These are phyloP conservation scores for Metarhizium sp. DNA, from an alignment of 2,329 filamentous ascomycete genomes.

Conservation along the genomic window DNA sequence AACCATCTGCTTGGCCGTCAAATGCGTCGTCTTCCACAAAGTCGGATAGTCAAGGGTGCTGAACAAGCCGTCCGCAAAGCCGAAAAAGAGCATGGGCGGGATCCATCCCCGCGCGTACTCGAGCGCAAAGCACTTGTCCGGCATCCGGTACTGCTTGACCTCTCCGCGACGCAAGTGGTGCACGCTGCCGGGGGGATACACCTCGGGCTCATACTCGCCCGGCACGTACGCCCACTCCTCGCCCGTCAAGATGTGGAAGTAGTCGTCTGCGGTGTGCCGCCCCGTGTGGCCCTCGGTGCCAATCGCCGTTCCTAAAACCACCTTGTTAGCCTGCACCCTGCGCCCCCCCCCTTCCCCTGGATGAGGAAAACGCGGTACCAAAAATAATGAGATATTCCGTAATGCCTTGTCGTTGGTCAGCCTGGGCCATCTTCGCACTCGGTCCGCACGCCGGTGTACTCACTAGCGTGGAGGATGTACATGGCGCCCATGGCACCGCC, in stretches of 20 bases:
- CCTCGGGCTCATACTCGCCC: conserved; percentile 56
- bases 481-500: conserved; percentile 87
- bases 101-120: conserved; percentile 87
- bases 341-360: too few species aligned
- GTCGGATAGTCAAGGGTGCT: conserved; percentile 82
- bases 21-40: conserved; percentile 64
- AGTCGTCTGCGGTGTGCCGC: conserved; percentile 86
- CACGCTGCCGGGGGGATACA: conserved; percentile 59
- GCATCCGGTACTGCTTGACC: conserved; percentile 79
- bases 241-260: conserved; percentile 82
- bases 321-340: background rate
- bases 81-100: conserved; percentile 85
- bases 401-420: conserved; percentile 37
- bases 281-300: conserved; percentile 85
- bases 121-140: conserved; percentile 65
- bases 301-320: conserved; percentile 49
- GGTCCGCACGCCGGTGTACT: conserved; percentile 19
- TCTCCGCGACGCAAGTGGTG: conserved; percentile 63
- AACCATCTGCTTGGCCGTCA: conserved; percentile 71
- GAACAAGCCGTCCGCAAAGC: conserved; percentile 70
- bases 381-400: conserved; percentile 91
- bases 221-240: conserved; percentile 67
- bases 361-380: conserved; percentile 26
- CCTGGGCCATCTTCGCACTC: too few species aligned
- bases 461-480: conserved; percentile 82